Evolutionary conservation across 441 rosid species (phyloP).

Genomic region (Pelargonium exstipulatum): DNA sequence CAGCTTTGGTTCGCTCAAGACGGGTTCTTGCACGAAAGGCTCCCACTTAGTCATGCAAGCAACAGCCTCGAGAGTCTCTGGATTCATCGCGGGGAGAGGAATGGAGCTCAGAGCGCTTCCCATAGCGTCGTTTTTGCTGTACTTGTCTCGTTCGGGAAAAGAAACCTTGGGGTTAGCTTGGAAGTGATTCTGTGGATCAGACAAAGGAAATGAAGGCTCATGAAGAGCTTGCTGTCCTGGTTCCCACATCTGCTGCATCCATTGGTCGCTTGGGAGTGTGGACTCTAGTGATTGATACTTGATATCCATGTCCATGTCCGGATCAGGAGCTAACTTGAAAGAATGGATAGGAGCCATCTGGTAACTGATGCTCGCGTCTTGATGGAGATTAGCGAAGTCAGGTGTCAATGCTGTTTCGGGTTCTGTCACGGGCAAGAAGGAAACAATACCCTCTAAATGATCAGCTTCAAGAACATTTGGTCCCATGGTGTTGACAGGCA

Average conservation of each 20-base stretch:
- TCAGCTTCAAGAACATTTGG: slow-evolving; percentile 3
- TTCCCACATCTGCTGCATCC: slow-evolving; percentile 5
- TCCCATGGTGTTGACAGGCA: slow-evolving; percentile 4
- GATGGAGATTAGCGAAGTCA: too few species aligned
- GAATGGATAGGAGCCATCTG: too few species aligned
- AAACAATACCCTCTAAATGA: not conserved
- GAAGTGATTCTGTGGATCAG: not conserved
- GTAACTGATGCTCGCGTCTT: too few species aligned
- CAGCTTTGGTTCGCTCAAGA: not conserved
- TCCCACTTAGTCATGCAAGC: slow-evolving; percentile 9
- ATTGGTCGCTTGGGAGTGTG: not conserved
- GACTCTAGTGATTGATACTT: not conserved
- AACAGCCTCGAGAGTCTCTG: slow-evolving; percentile 5
- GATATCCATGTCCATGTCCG: not conserved
- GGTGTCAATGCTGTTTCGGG: slow-evolving; percentile 2
- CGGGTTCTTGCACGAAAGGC: slow-evolving; percentile 3
- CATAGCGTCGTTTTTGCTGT: not conserved
- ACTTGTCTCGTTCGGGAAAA: slow-evolving; percentile 4
- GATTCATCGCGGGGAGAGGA: slow-evolving; percentile 7
- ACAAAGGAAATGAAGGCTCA: too few species aligned
- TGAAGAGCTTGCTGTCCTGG: not conserved
- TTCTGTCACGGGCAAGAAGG: slow-evolving; percentile 5
- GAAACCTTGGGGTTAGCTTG: slow-evolving; percentile 8
- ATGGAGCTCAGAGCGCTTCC: slow-evolving; percentile 3
- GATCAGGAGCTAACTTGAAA: too few species aligned